These are phyloP conservation scores for Penicillium manginii DNA, from an alignment of 495 filamentous ascomycete species.

Conservation along the genomic window DNA sequence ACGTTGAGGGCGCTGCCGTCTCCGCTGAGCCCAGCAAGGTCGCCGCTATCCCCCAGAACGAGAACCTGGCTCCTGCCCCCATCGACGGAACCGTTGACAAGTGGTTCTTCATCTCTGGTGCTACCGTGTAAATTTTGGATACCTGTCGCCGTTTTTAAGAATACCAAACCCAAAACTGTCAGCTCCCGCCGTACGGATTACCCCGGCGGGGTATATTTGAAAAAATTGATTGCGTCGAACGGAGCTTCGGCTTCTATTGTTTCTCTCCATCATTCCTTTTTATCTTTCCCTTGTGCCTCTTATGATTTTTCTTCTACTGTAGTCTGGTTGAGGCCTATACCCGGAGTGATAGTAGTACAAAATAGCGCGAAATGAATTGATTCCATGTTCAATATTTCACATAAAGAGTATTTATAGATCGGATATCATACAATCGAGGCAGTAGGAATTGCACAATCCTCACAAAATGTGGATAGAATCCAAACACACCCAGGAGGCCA, in stretches of 20 bases:
- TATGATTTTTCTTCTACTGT: background rate
- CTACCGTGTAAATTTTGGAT: conserved; percentile 68
- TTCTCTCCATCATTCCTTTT: background rate
- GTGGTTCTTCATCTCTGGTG: conserved; percentile 99
- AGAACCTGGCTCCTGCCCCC: conserved; percentile 81
- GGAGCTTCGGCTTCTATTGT: background rate
- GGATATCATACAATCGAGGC: conserved; percentile 3
- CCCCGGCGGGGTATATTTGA: conserved; percentile 15
- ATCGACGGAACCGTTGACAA: conserved; percentile 98
- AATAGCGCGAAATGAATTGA: background rate
- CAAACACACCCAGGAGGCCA: background rate
- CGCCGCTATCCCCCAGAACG: conserved; percentile 67
- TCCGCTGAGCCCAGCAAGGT: conserved; percentile 66
- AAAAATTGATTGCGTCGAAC: conserved; percentile 4
- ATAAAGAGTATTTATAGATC: conserved; percentile 1
- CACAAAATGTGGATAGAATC: background rate
- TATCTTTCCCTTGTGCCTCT: background rate
- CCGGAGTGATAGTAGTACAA: conserved; percentile 1
- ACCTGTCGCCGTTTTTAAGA: conserved; percentile 8
- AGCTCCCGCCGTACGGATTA: conserved; percentile 7
- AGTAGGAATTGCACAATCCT: background rate
- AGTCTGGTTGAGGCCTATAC: background rate
- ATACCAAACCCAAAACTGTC: conserved; percentile 28
- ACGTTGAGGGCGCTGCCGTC: conserved; percentile 69
- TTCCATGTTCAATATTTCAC: background rate